phyloP scores from a whole-genome alignment of 306 rosid species.

The Cucurbita argyrosperma region DNA sequence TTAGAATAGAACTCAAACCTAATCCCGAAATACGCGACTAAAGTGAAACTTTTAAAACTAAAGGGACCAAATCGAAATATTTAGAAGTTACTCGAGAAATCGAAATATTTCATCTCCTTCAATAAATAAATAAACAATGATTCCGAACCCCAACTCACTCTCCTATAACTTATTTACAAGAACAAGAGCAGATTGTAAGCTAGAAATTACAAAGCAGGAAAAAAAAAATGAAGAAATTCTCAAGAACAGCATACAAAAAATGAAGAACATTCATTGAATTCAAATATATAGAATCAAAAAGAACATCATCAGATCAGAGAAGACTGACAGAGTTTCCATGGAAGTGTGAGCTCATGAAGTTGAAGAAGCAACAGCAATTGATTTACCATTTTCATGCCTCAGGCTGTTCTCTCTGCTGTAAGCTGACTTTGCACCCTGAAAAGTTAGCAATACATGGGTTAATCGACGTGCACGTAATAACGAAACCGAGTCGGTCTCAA shows the following conservation, averaged over 20 bases:
- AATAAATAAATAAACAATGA: background rate
- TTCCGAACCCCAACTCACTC: background rate
- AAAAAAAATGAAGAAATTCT: background rate
- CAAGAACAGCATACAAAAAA: background rate
- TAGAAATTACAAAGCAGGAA: background rate
- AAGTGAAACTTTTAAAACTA: too few relatives aligned
- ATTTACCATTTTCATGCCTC: slow-evolving; percentile 36
- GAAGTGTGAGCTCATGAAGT: slow-evolving; percentile 23
- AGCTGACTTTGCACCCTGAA: slow-evolving; percentile 63
- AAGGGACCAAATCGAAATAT: too few relatives aligned
- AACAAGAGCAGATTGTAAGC: background rate
- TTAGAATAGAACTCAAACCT: too few relatives aligned
- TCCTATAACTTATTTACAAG: background rate
- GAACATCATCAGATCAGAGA: background rate
- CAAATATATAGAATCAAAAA: background rate
- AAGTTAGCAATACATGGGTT: slow-evolving; percentile 10
- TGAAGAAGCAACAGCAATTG: slow-evolving; percentile 29
- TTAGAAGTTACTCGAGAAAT: too few relatives aligned
- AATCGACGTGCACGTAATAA: background rate
- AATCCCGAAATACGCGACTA: too few relatives aligned
- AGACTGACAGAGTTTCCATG: background rate
- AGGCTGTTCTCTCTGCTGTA: slow-evolving; percentile 74
- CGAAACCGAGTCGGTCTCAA: background rate
- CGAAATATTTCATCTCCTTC: too few relatives aligned
- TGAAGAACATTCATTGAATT: background rate